Percentiles rank a stretch among this genome's conserved stretches.
phyloP scores from a whole-genome alignment of 1,284 basidiomycete genomes.

The Anthracocystis panici-leucophaei region DNA sequence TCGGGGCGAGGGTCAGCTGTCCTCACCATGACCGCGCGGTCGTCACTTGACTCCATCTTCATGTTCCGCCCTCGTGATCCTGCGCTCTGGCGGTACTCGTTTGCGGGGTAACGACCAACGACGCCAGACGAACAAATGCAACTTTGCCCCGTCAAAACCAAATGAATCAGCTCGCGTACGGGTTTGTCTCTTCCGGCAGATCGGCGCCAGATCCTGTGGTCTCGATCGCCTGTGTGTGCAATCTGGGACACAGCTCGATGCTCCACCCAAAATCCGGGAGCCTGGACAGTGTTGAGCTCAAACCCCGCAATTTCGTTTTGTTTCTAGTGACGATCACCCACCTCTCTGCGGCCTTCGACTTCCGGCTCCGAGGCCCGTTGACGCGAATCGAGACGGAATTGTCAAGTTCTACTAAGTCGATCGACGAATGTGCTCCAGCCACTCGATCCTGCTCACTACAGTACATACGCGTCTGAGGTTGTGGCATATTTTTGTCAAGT shows the following conservation, averaged over 20 bases:
- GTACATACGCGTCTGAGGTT: too few relatives aligned
- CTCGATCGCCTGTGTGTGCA: not conserved
- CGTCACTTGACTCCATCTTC: not conserved
- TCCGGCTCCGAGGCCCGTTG: not conserved
- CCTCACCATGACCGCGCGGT: not conserved
- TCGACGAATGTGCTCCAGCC: too few relatives aligned
- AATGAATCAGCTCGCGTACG: conserved; percentile 17
- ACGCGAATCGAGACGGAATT: too few relatives aligned
- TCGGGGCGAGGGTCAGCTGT: conserved; percentile 2
- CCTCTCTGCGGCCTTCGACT: not conserved
- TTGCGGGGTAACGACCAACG: conserved; percentile 1
- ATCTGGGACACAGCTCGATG: too few relatives aligned
- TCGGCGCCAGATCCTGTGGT: not conserved
- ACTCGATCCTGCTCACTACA: too few relatives aligned
- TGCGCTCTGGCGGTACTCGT: not conserved
- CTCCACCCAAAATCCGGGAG: not conserved
- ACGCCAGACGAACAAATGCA: too few relatives aligned
- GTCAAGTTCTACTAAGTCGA: too few relatives aligned
- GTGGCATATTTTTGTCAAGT: too few relatives aligned
- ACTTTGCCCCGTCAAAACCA: not conserved
- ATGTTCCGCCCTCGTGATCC: not conserved
- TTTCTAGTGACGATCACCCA: not conserved
- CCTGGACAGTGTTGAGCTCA: conserved; percentile 4
- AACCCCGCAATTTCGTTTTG: conserved; percentile 15
- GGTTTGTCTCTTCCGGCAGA: conserved; percentile 9